Evolutionary conservation across 2,329 filamentous ascomycete species (phyloP), one percentile per base, ranked within the genome.

Genomic region (Fragosphaeria purpurea): DNA sequence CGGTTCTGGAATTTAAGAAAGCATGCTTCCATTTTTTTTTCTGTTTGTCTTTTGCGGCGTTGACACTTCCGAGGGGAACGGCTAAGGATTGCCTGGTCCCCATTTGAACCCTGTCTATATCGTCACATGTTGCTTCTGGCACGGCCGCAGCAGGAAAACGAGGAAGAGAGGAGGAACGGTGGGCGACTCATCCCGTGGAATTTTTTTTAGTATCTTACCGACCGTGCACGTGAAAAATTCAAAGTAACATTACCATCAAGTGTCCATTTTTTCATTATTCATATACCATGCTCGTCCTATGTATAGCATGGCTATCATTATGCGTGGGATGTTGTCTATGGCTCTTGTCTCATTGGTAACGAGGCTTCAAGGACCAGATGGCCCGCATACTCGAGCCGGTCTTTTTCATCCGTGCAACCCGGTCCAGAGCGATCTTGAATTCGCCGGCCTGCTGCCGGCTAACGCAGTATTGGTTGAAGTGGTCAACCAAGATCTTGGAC

Each of bases 401-500:
- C 63, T 79, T 75, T 61, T 88, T 79, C 63, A 95, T 67, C 49
- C 72, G 77, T 1, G 91, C 91, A 60, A 95, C 85, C 54, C 74
- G 74, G 58, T 86, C 82, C 50, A 97, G 69, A 58, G 88, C 88
- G 59, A 79, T 75, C 67, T 89, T 91, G 64, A 97, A 97, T 63
- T 89, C 85, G 13, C 80, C 78, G 47, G 83, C 84, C 54, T 86
- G 78, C 54, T 80, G 77, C 32, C 75, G 67, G 42, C 80, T 86
- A 30, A 76, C 78, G 62, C 88, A 95, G 60, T 82, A 86, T 11
- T 80, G 79, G 65, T 90, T 88, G 66, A 96, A 97, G 61, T 95
- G 88, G 60, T 95, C 86, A 31, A 95, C 85, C 43, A 96, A 68
- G 73, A 88, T 83, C 69, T 94, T 88, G 41, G 86, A 90, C 5